Base-by-base conservation (phyloP, 768 basidiomycete genomes). In the Tremella mesenterica region DNA sequence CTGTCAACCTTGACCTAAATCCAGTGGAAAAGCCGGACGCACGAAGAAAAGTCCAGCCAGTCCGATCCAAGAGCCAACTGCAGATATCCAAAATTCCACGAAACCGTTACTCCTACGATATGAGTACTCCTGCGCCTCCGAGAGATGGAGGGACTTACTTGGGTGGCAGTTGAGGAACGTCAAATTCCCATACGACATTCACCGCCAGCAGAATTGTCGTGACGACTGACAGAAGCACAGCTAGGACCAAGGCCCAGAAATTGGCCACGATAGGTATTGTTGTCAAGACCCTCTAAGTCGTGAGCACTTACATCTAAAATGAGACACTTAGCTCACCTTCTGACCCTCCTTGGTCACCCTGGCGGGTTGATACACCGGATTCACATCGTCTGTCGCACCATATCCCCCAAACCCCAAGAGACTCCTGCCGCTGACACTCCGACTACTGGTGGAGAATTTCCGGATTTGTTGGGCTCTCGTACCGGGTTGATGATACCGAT, bases 31-130 rank as follows among this genome's bases (percentile, higher is more conserved):
- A 21, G 25, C 48, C 67, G n/a, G n/a, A n/a, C n/a, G 53, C 33
- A 69, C 69, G 50, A 71, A 73, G 29, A 73, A 27, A 3, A 73
- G 55, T 1, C 60, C 65, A 13, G 64, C 70, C 1, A 73, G 23
- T 12, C 67, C 70, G 12, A 65, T 65, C 71, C 71, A 73, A 4
- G 64, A 59, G 1, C 70, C 71, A 4, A 73, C 52, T 13, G 54
- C 59, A 0, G 71, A 64, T 8, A 71, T 44, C 71, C 71, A 73
- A 48, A 71, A 66, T 44, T 68, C 67, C 41, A 57, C 44, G 36
- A 73, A 68, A 4, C 71, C 71, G 46, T 61, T 66, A 44, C 71
- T 69, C 39, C 71, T 63, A 31, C 2, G 28, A 45, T 4, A 33
- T 49, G 43, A 51, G 50, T 23, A 34, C 3, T n/a, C 25, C 21